These are phyloP conservation scores for Aspergillus nidulans DNA, from an alignment of 495 filamentous ascomycete genomes.

Conservation along the genomic window DNA sequence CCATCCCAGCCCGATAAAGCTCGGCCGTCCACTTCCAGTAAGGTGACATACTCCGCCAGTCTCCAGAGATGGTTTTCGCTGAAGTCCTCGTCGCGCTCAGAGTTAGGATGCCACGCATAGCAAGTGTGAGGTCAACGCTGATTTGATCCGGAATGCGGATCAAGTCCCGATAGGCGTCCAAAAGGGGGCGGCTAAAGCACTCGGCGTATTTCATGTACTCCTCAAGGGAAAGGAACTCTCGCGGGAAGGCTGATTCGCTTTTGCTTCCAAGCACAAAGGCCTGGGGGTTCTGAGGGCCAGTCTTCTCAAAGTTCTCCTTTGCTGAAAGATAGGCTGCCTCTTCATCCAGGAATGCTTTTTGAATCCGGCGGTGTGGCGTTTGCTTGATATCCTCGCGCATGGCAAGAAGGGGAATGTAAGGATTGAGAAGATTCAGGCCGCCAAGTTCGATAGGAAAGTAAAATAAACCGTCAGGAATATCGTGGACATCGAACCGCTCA, in stretches of 20 bases:
- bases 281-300: slow-evolving; percentile 10
- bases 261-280: not conserved
- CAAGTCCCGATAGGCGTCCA: slow-evolving; percentile 33
- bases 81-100: slow-evolving; percentile 16
- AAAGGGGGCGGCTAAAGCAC: slow-evolving; percentile 32
- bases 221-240: slow-evolving; percentile 48
- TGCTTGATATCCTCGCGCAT: slow-evolving; percentile 49
- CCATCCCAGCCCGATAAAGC: slow-evolving; percentile 56
- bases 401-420: slow-evolving; percentile 50
- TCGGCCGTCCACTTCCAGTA: slow-evolving; percentile 62
- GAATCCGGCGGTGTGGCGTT: slow-evolving; percentile 39
- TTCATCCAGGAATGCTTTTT: slow-evolving; percentile 42
- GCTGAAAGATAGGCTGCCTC: slow-evolving; percentile 40
- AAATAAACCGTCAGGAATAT: slow-evolving; percentile 65
- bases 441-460: slow-evolving; percentile 60
- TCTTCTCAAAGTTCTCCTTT: slow-evolving; percentile 42
- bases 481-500: slow-evolving; percentile 47
- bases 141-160: slow-evolving; percentile 35
- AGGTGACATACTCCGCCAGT: slow-evolving; percentile 43
- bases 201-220: slow-evolving; percentile 53
- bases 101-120: slow-evolving; percentile 23
- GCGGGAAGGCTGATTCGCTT: slow-evolving; percentile 17
- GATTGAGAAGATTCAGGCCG: slow-evolving; percentile 53
- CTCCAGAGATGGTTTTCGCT: slow-evolving; percentile 20
- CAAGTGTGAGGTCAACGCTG: slow-evolving; percentile 26